A percentile compares a stretch with the other conserved stretches of the same genome.
These are phyloP conservation scores for Penicillium sp. DNA, from an alignment of 2,329 filamentous ascomycete genomes.

Conservation along the genomic window DNA sequence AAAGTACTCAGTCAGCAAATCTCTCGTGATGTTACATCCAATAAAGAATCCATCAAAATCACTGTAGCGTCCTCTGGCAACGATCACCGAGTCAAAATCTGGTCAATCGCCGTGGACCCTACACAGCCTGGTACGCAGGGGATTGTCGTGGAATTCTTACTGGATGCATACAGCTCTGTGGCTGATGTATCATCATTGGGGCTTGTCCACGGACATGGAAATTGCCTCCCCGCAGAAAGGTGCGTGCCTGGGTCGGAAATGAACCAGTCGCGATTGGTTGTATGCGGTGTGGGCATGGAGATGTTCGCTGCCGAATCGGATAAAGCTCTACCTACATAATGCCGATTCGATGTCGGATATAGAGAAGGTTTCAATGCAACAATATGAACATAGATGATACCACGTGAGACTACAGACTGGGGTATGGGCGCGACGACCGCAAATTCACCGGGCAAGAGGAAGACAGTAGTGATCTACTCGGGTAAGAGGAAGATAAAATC, in stretches of 20 bases:
- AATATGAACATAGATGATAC: slow-evolving; percentile 4
- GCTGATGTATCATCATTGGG: slow-evolving; percentile 56
- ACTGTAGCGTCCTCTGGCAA: slow-evolving; percentile 43
- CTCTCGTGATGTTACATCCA: neutral
- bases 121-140: slow-evolving; percentile 16
- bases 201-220: slow-evolving; percentile 26
- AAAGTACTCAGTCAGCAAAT: slow-evolving; percentile 28
- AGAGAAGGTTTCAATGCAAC: slow-evolving; percentile 6
- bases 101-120: slow-evolving; percentile 36
- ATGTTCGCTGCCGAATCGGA: slow-evolving; percentile 31
- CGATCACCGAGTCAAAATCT: slow-evolving; percentile 48
- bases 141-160: slow-evolving; percentile 25
- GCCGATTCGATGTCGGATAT: slow-evolving; percentile 16
- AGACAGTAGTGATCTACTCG: neutral
- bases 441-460: neutral
- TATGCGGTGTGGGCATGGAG: slow-evolving; percentile 53
- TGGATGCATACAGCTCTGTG: slow-evolving; percentile 48
- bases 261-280: slow-evolving; percentile 31
- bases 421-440: neutral
- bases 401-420: neutral
- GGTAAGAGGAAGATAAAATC: neutral
- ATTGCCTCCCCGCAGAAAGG: slow-evolving; percentile 1
- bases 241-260: neutral
- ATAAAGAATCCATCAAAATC: slow-evolving; percentile 13
- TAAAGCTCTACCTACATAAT: slow-evolving; percentile 4